phyloP scores from a whole-genome alignment of 140 eudicot species.

The Flaveria floridana region DNA sequence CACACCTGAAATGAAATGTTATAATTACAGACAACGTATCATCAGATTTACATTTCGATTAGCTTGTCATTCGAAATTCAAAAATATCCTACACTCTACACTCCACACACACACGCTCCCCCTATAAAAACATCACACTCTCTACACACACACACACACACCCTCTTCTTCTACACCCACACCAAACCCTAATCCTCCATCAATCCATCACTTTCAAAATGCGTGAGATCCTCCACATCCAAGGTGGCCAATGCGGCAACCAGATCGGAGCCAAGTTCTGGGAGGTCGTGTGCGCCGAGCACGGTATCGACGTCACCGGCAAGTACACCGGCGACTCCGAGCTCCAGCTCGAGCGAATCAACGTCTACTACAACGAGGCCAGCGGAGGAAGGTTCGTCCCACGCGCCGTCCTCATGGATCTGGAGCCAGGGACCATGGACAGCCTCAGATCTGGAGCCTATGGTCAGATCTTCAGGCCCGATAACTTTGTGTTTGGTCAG shows the following conservation, averaged over 20 bases:
- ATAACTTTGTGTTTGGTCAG: conserved; percentile 51
- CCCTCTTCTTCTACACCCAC: background rate
- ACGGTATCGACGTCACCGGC: conserved; percentile 32
- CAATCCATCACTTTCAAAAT: background rate
- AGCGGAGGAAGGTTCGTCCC: conserved; percentile 32
- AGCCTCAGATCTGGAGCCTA: conserved; percentile 27
- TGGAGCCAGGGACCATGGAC: conserved; percentile 32
- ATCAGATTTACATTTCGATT: background rate
- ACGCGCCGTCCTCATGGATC: conserved; percentile 30
- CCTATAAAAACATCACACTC: background rate
- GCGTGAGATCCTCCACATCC: conserved; percentile 29
- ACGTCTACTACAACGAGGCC: conserved; percentile 27
- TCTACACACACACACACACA: background rate
- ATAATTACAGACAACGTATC: too few relatives aligned
- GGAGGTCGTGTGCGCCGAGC: conserved; percentile 29
- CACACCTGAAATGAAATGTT: too few relatives aligned
- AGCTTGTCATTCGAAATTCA: background rate
- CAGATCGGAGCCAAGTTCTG: conserved; percentile 32
- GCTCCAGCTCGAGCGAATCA: conserved; percentile 28
- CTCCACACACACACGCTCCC: background rate
- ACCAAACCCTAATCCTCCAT: conserved; percentile 9
- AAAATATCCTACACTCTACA: background rate
- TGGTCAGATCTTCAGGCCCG: conserved; percentile 41
- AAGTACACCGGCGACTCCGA: conserved; percentile 27
- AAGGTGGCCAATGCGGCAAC: conserved; percentile 30